Conservation (phyloP, 2,329 filamentous ascomycete genomes). For the Blastomyces emzantsi region DNA sequence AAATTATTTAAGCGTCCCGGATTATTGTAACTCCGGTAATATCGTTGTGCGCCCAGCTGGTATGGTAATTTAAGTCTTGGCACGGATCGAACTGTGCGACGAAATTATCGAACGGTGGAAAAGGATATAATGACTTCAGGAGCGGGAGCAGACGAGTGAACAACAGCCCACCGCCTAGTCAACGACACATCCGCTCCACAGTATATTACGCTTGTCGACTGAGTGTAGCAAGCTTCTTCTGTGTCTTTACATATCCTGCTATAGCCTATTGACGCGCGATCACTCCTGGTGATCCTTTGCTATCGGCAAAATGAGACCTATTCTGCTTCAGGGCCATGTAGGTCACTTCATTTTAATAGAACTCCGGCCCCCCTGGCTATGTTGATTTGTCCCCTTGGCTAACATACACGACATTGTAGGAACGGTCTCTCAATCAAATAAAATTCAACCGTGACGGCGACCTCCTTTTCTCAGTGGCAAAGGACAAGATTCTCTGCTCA, state of each 20-base stretch:
- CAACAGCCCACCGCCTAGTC: neutral
- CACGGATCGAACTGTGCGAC: constrained; percentile 11
- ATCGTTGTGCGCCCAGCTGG: neutral
- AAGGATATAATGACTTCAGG: neutral
- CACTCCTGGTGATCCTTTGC: neutral
- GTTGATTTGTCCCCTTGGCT: constrained; percentile 13
- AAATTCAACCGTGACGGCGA: constrained; percentile 95
- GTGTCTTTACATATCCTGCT: neutral
- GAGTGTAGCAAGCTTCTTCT: neutral
- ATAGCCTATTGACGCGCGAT: neutral
- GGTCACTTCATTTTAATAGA: constrained; percentile 23
- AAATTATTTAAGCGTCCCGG: neutral
- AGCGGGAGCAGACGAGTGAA: neutral
- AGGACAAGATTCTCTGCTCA: constrained; percentile 93
- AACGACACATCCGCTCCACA: constrained; percentile 7
- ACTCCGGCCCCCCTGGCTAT: neutral
- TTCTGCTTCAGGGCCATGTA: constrained; percentile 88
- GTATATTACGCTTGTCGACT: neutral
- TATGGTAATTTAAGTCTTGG: constrained; percentile 12
- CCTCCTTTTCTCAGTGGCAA: constrained; percentile 88
- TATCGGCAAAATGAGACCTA: constrained; percentile 74
- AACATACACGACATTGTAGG: constrained; percentile 38
- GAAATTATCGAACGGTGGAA: constrained; percentile 7
- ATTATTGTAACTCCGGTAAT: constrained; percentile 5
- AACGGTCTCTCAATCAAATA: constrained; percentile 92